These are phyloP conservation scores for Leptomonas pyrrhocoris DNA, from an alignment of 208 protist species.

Conservation along the genomic window DNA sequence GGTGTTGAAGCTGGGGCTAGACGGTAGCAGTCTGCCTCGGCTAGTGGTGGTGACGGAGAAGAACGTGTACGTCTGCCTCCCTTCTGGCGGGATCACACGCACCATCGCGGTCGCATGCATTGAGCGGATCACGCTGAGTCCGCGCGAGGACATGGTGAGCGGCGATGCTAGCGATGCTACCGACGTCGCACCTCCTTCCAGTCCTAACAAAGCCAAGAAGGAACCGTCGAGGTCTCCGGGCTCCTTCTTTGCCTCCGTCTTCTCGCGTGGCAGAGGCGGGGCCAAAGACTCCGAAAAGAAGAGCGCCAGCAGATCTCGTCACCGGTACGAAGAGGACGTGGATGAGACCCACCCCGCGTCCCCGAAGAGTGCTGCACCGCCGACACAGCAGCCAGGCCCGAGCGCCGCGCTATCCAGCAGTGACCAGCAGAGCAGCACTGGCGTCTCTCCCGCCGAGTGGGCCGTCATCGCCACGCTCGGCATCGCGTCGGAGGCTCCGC, in stretches of 20 bases:
- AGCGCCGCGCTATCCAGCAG: not conserved
- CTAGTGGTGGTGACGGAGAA: constrained; percentile 40
- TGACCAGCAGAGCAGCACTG: not conserved
- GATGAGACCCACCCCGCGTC: constrained; percentile 13
- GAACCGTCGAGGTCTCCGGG: not conserved
- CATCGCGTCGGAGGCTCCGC: constrained; percentile 29
- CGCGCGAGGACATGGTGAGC: constrained; percentile 14
- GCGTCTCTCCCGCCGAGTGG: not conserved
- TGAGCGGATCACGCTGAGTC: constrained; percentile 36
- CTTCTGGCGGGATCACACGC: constrained; percentile 52
- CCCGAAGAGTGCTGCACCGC: not conserved
- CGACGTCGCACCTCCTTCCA: not conserved
- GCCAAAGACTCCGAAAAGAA: not conserved
- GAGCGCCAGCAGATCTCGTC: not conserved
- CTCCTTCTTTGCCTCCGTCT: constrained; percentile 16
- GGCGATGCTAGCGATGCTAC: not conserved
- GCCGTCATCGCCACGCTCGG: constrained; percentile 31
- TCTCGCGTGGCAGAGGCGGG: not conserved
- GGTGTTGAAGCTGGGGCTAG: constrained; percentile 54
- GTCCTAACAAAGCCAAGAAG: not conserved
- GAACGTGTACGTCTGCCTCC: constrained; percentile 48
- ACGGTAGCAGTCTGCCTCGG: constrained; percentile 46
- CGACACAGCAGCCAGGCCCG: not conserved
- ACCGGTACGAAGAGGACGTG: constrained; percentile 2
- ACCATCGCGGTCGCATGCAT: constrained; percentile 36